Base-by-base conservation (phyloP, 257 asterid genomes). In the Gynochthodes officinalis region DNA sequence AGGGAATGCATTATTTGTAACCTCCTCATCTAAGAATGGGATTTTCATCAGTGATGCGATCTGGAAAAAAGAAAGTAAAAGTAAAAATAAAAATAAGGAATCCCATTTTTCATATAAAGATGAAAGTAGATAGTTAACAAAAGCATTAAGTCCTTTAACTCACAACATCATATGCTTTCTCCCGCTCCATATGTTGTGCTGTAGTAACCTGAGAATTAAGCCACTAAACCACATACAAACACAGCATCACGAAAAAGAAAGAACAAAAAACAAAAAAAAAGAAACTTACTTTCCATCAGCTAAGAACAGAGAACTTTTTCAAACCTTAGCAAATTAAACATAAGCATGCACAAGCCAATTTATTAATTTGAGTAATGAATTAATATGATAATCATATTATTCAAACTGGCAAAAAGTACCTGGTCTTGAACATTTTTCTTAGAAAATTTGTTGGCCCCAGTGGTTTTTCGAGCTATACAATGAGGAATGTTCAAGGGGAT, bases 201-300 rank as follows among this genome's bases (percentile, higher is more conserved):
- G 98, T 90, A 1, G 98, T 87, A 73, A 95, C 96, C 90, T 89
- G 96, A 76, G 97, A 87, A 86, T 95, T 95, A 74, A 95, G 92
- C 76, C 87, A 68, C 99, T 95, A 50, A 66, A 53, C 64, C 42
- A 71, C 73, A 63, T 28, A 55, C 37, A 40, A 13, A 28, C 4
- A 6, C 44, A 64, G 44, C 32, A 4, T 28, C 39, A 57, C 48
- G 23, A 37, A 39, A 42, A 19, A 55, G 23, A 53, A 54, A 23
- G 14, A 33, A n/a, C n/a, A n/a, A n/a, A n/a, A n/a, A n/a, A n/a
- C 32, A 25, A 28, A 43, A 55, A 4, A n/a, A 25, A 21, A 16
- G 27, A 40, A 6, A 40, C 3, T 15, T 21, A 54, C 39, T 43
- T 7, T 37, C 18, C 4, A 49, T 70, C 30, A 60, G 60, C 54